A percentile compares a stretch with the other conserved stretches of the same genome.
Evolutionary conservation across 805 yeast genomes (phyloP).

Genomic region (Torulaspora microellipsoides): DNA sequence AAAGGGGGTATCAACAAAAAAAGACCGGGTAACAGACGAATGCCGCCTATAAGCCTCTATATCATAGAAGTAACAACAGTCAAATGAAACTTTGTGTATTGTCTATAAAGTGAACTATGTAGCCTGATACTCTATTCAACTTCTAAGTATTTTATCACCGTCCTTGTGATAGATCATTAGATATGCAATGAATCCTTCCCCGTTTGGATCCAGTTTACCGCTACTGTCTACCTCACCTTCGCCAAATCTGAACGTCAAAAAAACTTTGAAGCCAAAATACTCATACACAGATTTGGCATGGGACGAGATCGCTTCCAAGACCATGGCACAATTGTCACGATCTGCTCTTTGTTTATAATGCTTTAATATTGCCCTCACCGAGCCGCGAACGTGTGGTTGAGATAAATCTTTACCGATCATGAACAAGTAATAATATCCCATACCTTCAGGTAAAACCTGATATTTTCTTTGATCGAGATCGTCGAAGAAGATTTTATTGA

Average conservation of each 20-base stretch:
- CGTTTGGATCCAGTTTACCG: constrained; percentile 28
- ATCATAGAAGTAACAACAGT: too few relatives aligned
- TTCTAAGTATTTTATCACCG: constrained; percentile 3
- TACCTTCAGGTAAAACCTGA: constrained; percentile 25
- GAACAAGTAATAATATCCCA: constrained; percentile 32
- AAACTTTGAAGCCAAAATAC: constrained; percentile 33
- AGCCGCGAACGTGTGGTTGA: constrained; percentile 28
- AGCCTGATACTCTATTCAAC: too few relatives aligned
- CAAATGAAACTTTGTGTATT: too few relatives aligned
- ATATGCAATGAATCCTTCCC: constrained; percentile 31
- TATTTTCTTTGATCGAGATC: constrained; percentile 20
- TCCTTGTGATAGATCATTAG: constrained; percentile 34
- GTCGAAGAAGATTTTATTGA: constrained; percentile 30
- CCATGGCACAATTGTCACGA: constrained; percentile 28
- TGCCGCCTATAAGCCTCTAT: too few relatives aligned
- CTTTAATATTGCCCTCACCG: constrained; percentile 32
- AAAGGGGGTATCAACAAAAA: too few relatives aligned
- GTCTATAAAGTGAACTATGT: too few relatives aligned
- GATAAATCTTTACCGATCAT: constrained; percentile 33
- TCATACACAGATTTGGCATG: constrained; percentile 34
- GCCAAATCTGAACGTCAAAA: constrained; percentile 29
- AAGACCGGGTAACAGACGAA: too few relatives aligned
- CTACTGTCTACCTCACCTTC: constrained; percentile 29
- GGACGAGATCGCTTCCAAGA: constrained; percentile 34
- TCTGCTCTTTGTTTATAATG: constrained; percentile 31